phyloP scores from a whole-genome alignment of 2,329 filamentous ascomycete species.

The Aspergillus bombycis region DNA sequence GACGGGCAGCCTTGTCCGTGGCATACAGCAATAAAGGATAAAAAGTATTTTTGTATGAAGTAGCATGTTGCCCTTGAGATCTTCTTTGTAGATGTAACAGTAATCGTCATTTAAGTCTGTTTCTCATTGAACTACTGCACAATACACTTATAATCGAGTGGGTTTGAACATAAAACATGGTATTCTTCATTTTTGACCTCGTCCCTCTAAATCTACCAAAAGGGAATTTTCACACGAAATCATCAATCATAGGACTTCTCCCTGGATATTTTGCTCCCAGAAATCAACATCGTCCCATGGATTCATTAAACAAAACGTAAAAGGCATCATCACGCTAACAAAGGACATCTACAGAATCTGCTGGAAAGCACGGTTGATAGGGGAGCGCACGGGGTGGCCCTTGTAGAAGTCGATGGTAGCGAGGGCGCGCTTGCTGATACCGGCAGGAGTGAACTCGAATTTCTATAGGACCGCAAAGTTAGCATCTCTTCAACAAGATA shows the following conservation, averaged over 20 bases:
- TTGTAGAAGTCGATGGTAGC: constrained; percentile 98
- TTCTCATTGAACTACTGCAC: background rate
- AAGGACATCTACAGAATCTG: constrained; percentile 76
- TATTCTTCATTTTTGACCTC: constrained; percentile 18
- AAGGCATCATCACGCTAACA: constrained; percentile 21
- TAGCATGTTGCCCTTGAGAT: background rate
- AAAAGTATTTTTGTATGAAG: background rate
- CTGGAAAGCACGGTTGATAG: constrained; percentile 96
- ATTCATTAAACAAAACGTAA: constrained; percentile 30
- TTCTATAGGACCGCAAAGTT: constrained; percentile 60
- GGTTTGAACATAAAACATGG: constrained; percentile 10
- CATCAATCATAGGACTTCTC: constrained; percentile 23
- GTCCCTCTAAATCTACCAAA: constrained; percentile 26
- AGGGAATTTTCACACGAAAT: constrained; percentile 22
- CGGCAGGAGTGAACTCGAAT: constrained; percentile 99
- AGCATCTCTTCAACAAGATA: constrained; percentile 3
- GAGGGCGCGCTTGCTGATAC: constrained; percentile 90
- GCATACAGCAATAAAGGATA: background rate
- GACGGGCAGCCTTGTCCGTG: background rate
- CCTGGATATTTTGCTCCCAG: constrained; percentile 5
- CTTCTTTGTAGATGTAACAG: background rate
- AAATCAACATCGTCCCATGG: constrained; percentile 28
- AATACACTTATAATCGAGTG: background rate
- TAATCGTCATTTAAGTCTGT: background rate
- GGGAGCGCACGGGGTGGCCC: constrained; percentile 88